Base-by-base conservation (phyloP, 1,284 basidiomycete genomes). In the Anthracocystis setariae region DNA sequence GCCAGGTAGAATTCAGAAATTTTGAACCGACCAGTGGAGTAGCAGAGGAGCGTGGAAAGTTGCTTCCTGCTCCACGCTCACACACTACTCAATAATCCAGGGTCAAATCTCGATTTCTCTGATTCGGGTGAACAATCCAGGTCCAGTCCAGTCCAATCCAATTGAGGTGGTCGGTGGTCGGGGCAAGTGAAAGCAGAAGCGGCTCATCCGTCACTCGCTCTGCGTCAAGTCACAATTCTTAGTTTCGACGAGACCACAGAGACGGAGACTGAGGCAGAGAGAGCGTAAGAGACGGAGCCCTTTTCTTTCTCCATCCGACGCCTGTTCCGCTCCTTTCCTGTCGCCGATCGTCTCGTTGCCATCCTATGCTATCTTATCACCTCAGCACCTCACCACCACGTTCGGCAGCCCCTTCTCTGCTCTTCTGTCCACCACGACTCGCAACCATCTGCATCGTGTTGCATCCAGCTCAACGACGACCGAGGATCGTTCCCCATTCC, bases 171-270 rank as follows among this genome's bases (percentile, higher is more conserved):
- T 3, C 2, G 40, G 46, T 49, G 54, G 54, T 57, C 46, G 54
- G 54, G 54, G 39, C 54, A 57, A 49, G 56, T 42, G 39, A 46
- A 18, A 24, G 23, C 33, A 42, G 21, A 20, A 23, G 18, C 9
- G 21, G 37, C 37, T 17, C 12, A 17, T 38, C 39, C 9, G 18
- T 42, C 39, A 23, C 39, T 42, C 39, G 5, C 8, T 15, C 27
- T 21, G 12, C 23, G 9, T 21, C 23, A 25, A n/a, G 25, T 25
- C 40, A 42, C 37, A 18, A 39, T 39, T 17, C 24, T 27, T 37
- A 24, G 12, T 3, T 21, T 24, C 18, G 13, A 27, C 17, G 23
- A 42, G 21, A n/a, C n/a, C n/a, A n/a, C n/a, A n/a, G n/a, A n/a
- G n/a, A n/a, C n/a, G n/a, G n/a, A n/a, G n/a, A n/a, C n/a, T n/a